These are phyloP conservation scores for Tolypocladium tropicale DNA, from an alignment of 2,329 filamentous ascomycete genomes.

Conservation along the genomic window DNA sequence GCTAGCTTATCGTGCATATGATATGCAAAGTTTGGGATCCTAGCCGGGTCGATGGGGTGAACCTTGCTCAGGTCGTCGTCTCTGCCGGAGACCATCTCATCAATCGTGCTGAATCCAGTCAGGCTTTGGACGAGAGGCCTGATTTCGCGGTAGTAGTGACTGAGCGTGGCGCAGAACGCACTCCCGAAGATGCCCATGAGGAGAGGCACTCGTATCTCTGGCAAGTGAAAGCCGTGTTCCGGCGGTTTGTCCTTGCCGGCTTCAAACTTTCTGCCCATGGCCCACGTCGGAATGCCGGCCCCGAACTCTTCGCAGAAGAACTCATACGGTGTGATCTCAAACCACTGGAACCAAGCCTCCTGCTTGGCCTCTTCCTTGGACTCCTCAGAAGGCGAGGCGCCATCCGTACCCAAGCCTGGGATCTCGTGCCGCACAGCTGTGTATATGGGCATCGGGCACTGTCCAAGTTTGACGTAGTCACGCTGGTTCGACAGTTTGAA, in stretches of 20 bases:
- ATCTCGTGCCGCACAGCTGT: constrained; percentile 95
- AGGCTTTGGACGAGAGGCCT: constrained; percentile 70
- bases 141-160: constrained; percentile 92
- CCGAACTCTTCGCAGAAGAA: constrained; percentile 89
- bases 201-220: constrained; percentile 74
- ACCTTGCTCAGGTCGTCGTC: constrained; percentile 82
- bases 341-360: constrained; percentile 96
- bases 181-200: constrained; percentile 94
- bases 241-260: constrained; percentile 45
- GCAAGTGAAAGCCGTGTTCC: constrained; percentile 59
- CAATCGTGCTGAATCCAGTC: constrained; percentile 64
- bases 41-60: constrained; percentile 87
- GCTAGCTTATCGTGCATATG: constrained; percentile 71
- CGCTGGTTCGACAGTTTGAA: constrained; percentile 88
- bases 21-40: constrained; percentile 80
- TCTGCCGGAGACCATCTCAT: constrained; percentile 71
- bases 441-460: constrained; percentile 86
- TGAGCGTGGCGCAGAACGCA: constrained; percentile 90
- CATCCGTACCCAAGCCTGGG: constrained; percentile 44
- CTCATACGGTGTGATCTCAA: constrained; percentile 89
- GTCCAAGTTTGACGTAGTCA: constrained; percentile 63
- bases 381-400: constrained; percentile 28
- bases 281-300: constrained; percentile 92
- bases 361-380: constrained; percentile 43
- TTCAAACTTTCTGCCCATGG: constrained; percentile 73